Conservation (phyloP, 345 rosid genomes). For the Linum usitatissimum region DNA sequence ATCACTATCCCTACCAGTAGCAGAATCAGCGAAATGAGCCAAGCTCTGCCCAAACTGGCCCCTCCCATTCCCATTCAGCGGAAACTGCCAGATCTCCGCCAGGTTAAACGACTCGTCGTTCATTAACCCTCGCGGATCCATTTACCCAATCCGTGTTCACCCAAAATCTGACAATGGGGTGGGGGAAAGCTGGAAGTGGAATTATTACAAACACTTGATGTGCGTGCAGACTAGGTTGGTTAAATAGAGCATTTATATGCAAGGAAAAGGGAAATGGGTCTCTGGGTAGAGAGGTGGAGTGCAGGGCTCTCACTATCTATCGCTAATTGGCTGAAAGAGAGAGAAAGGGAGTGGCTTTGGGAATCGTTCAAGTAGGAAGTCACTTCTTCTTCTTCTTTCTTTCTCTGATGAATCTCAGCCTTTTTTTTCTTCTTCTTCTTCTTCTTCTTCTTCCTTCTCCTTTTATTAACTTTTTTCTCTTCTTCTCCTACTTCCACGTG, state of each 20-base stretch:
- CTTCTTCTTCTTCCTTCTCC: constrained; percentile 10
- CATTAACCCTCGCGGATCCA: constrained; percentile 74
- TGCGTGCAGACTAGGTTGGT: not conserved
- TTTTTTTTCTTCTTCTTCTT: constrained; percentile 2
- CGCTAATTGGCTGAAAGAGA: not conserved
- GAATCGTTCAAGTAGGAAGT: constrained; percentile 37
- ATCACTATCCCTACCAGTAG: constrained; percentile 33
- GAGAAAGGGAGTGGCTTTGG: constrained; percentile 5
- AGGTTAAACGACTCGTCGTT: constrained; percentile 41
- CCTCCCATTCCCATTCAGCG: constrained; percentile 34
- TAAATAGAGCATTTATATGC: not conserved
- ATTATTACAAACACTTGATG: not conserved
- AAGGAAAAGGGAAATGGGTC: not conserved
- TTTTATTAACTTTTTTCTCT: not conserved
- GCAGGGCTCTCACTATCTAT: not conserved
- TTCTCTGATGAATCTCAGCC: constrained; percentile 3
- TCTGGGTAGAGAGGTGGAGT: not conserved
- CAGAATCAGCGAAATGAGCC: constrained; percentile 26
- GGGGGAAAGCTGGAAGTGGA: not conserved
- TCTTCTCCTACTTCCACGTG: constrained; percentile 12
- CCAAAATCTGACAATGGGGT: not conserved
- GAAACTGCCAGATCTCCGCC: constrained; percentile 80
- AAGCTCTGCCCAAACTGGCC: constrained; percentile 34
- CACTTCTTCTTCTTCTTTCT: constrained; percentile 22
- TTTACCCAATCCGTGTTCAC: constrained; percentile 13